Percentiles rank a stretch among this genome's conserved stretches.
Evolutionary conservation across 1,139 yeast species (phyloP).

Genomic region (Kodamaea fungicola): DNA sequence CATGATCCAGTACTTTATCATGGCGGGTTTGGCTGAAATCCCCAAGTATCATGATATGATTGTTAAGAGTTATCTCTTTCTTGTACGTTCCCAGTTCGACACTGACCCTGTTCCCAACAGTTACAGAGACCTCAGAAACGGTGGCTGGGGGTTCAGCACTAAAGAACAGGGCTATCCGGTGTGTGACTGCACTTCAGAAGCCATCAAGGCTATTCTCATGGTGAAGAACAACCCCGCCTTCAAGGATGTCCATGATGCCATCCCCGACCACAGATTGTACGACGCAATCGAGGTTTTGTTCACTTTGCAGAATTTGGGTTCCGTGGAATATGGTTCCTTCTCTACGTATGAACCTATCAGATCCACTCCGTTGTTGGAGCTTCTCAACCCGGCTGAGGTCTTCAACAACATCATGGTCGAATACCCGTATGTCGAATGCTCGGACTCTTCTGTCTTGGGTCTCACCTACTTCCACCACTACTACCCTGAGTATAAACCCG

Average conservation of each 20-base stretch:
- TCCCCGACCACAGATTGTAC: conserved; percentile 51
- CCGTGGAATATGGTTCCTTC: conserved; percentile 85
- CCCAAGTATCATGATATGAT: conserved; percentile 67
- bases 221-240: conserved; percentile 64
- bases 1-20: conserved; percentile 76
- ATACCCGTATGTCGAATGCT: conserved; percentile 96
- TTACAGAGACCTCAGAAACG: conserved; percentile 77
- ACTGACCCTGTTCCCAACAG: conserved; percentile 76
- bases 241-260: conserved; percentile 43
- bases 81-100: conserved; percentile 81
- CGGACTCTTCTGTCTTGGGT: conserved; percentile 92
- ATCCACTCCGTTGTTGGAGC: conserved; percentile 73
- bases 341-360: conserved; percentile 87
- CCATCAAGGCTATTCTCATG: conserved; percentile 91
- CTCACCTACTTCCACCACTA: conserved; percentile 70
- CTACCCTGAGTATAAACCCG: conserved; percentile 59
- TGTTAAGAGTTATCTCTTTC: conserved; percentile 61
- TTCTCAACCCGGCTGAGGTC: conserved; percentile 93
- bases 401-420: conserved; percentile 98
- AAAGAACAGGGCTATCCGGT: conserved; percentile 96
- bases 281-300: conserved; percentile 64
- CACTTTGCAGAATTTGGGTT: conserved; percentile 63
- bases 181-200: conserved; percentile 96
- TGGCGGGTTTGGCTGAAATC: conserved; percentile 73
- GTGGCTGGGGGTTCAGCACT: conserved; percentile 98